Percentiles rank a stretch among this genome's conserved stretches.
Conservation (phyloP, 2,329 filamentous ascomycete genomes). For the Fusarium compactum region DNA sequence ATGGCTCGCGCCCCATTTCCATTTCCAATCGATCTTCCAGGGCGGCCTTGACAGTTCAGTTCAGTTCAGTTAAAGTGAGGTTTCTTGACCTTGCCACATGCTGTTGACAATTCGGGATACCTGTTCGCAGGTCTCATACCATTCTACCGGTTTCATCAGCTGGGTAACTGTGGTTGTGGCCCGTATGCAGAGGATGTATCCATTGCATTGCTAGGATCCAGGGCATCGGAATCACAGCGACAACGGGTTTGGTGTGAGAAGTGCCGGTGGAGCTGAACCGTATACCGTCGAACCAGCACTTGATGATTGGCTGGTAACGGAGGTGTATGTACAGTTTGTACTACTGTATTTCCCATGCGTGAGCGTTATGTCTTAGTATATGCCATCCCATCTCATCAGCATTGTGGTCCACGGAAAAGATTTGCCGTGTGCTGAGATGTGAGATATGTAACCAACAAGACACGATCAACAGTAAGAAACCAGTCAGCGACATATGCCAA, state of each 20-base stretch:
- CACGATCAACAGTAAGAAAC: conserved; percentile 1
- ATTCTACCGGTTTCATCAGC: conserved; percentile 19
- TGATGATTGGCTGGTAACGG: conserved; percentile 5
- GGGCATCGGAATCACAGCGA: conserved; percentile 33
- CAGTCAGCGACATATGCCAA: conserved; percentile 27
- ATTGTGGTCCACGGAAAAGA: conserved; percentile 20
- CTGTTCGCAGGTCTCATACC: conserved; percentile 30
- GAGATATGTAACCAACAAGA: conserved; percentile 23
- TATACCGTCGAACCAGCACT: conserved; percentile 27
- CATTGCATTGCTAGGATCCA: conserved; percentile 7
- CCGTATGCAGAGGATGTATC: conserved; percentile 11
- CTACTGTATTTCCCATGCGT: neutral
- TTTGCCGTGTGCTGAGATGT: conserved; percentile 26
- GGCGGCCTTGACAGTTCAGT: conserved; percentile 7
- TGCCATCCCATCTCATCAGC: neutral
- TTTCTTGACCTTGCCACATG: conserved; percentile 12
- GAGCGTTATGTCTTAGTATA: neutral
- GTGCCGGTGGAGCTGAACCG: conserved; percentile 32
- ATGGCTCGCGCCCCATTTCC: neutral
- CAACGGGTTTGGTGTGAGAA: conserved; percentile 34
- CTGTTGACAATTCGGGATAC: conserved; percentile 26
- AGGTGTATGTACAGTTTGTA: neutral
- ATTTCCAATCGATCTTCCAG: conserved; percentile 4
- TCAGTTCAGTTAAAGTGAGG: neutral
- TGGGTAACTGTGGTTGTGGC: conserved; percentile 14